Conservation (phyloP, 768 basidiomycete genomes). For the Xerocomellus amylosporus region DNA sequence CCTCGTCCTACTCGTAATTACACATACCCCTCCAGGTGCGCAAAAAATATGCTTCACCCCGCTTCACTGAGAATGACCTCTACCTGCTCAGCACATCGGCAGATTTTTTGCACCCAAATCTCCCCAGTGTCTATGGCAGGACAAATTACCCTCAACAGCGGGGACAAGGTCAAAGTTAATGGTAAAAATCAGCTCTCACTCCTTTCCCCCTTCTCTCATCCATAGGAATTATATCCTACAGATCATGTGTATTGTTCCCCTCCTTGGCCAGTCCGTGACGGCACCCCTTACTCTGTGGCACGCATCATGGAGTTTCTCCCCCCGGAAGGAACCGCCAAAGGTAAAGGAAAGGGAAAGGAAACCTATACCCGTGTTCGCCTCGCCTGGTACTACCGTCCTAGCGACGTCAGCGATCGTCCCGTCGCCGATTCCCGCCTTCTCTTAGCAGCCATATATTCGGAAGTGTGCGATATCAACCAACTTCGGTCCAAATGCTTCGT, state of each 20-base stretch:
- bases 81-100: conserved; percentile 3
- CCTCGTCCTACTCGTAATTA: conserved; percentile 21
- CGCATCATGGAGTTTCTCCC: conserved; percentile 97
- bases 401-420: conserved; percentile 90
- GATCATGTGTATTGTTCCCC: conserved; percentile 98
- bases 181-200: conserved; percentile 48
- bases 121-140: conserved; percentile 24
- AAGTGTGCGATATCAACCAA: conserved; percentile 93
- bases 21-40: conserved; percentile 21
- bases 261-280: conserved; percentile 87
- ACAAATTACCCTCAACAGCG: conserved; percentile 68
- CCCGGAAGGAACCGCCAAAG: conserved; percentile 68
- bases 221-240: conserved; percentile 40
- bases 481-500: conserved; percentile 92
- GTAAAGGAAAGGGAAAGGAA: conserved; percentile 63
- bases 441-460: conserved; percentile 93
- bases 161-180: conserved; percentile 82
- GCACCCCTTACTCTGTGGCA: conserved; percentile 92
- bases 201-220: conserved; percentile 16
- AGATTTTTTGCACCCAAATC: conserved; percentile 30
- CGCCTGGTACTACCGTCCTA: conserved; percentile 95
- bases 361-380: conserved; percentile 81
- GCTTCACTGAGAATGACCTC: background rate
- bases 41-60: conserved; percentile 16
- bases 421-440: conserved; percentile 90